Percentiles rank a stretch among this genome's conserved stretches.
phyloP scores from a whole-genome alignment of 352 stramenopile species.

The Globisporangium irregulare region DNA sequence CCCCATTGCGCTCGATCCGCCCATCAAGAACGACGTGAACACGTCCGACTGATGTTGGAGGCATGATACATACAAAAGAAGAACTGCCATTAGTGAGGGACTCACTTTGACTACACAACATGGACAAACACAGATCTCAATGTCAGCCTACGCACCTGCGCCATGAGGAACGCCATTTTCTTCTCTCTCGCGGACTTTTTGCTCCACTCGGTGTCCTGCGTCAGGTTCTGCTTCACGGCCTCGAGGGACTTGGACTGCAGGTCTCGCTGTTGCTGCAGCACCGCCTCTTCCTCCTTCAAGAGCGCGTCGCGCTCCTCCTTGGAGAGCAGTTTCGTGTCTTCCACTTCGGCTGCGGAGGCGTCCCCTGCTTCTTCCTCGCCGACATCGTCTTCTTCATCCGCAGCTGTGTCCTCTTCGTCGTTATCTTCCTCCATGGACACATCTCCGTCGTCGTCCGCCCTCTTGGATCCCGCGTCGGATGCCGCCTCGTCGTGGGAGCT shows the following conservation, averaged over 20 bases:
- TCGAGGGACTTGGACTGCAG: constrained; percentile 73
- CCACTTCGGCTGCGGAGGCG: constrained; percentile 15
- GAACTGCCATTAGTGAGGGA: not conserved
- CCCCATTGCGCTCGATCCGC: constrained; percentile 66
- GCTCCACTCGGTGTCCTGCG: constrained; percentile 46
- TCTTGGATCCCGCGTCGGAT: constrained; percentile 14
- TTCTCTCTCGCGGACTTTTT: constrained; percentile 55
- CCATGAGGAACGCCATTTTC: constrained; percentile 88
- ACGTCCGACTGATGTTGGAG: constrained; percentile 57
- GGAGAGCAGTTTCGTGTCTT: constrained; percentile 45
- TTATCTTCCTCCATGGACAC: constrained; percentile 29
- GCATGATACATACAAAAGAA: not conserved
- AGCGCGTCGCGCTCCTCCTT: constrained; percentile 57
- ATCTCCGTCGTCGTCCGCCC: constrained; percentile 18
- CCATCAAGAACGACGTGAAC: constrained; percentile 88
- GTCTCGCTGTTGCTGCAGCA: constrained; percentile 75
- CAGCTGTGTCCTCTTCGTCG: constrained; percentile 27
- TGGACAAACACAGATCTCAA: not conserved
- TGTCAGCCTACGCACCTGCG: constrained; percentile 32
- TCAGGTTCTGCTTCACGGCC: constrained; percentile 57
- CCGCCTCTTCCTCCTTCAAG: constrained; percentile 60
- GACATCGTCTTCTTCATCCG: constrained; percentile 25
- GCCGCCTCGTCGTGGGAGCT: constrained; percentile 17
- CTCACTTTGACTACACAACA: not conserved
- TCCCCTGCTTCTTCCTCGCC: constrained; percentile 28